A percentile compares a stretch with the other conserved stretches of the same genome.
Evolutionary conservation across 805 yeast genomes (phyloP).

Genomic region (Saccharomycopsis oosterbeekiorum): DNA sequence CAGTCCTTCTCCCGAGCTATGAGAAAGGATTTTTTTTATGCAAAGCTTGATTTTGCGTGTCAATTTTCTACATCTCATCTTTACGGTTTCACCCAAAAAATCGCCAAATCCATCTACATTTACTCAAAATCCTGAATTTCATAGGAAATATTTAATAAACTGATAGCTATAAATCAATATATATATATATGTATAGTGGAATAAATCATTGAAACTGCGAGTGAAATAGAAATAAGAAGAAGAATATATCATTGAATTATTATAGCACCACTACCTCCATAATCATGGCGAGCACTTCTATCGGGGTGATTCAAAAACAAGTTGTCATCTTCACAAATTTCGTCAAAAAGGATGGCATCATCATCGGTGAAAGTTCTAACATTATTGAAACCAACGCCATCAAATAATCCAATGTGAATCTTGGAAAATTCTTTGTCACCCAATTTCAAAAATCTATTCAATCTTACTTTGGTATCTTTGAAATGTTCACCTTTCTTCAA

Average conservation of each 20-base stretch:
- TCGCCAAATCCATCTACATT: too few species aligned
- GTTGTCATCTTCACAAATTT: slow-evolving; percentile 38
- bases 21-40: too few species aligned
- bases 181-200: not conserved
- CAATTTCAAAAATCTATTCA: slow-evolving; percentile 62
- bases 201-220: not conserved
- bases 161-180: not conserved
- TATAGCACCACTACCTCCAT: slow-evolving; percentile 48
- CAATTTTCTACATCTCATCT: too few species aligned
- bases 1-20: too few species aligned
- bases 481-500: slow-evolving; percentile 59
- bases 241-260: slow-evolving; percentile 29
- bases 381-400: slow-evolving; percentile 21
- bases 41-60: too few species aligned
- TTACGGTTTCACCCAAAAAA: not conserved
- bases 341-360: slow-evolving; percentile 47
- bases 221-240: not conserved
- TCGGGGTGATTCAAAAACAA: slow-evolving; percentile 87
- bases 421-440: slow-evolving; percentile 75
- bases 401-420: slow-evolving; percentile 51
- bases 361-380: slow-evolving; percentile 31
- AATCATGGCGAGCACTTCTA: slow-evolving; percentile 43
- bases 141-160: not conserved
- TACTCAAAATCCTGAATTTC: not conserved
- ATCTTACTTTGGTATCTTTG: slow-evolving; percentile 50